Base-by-base conservation (phyloP, 1,284 basidiomycete genomes). In the Phaffia rhodozyma region DNA sequence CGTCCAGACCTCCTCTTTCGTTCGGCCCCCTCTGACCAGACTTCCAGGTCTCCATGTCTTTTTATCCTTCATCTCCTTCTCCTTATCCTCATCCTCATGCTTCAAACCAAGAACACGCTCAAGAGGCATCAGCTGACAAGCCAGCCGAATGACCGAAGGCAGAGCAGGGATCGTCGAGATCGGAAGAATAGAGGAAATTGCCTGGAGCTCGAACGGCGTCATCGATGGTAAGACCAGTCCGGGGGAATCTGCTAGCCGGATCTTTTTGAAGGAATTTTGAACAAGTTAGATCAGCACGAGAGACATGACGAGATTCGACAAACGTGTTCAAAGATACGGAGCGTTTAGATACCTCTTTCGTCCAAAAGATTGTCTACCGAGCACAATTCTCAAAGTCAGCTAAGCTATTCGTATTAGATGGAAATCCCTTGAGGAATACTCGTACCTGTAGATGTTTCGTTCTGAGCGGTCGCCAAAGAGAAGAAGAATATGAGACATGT, bases 121-220 rank as follows among this genome's bases (percentile, higher is more conserved):
- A 50, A 96, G 77, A 0, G 91, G 90, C 25, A 94, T 77, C 55
- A 86, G 79, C 61, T 81, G 78, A 16, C 83, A 81, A 11, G 84
- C 84, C 69, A 83, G 84, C 70, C 86, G 77, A 43, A 89, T 81
- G 70, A 87, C 91, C 25, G 85, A 80, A 0, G 87, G 82, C 23
- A 91, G 78, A 0, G 89, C 89, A 38, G 89, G 86, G 62, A 93
- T 84, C 69, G 86, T 87, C 25, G 86, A 87, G 66, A 96, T 93
- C 16, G 91, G 90, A n/a, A 94, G 79, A 69, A 91, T 84, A 89
- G 32, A 61, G 18, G 60, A 57, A n/a, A 62, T 18, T 23, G 48
- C 57, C 38, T 25, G 58, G 11, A 51, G 60, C 55, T 66, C 64
- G 52, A 57, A 66, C 2, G 64, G 55, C 5, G 60, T 62, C n/a